Evolutionary conservation across 352 stramenopile species (phyloP).

Genomic region (Phytophthora brassicae): DNA sequence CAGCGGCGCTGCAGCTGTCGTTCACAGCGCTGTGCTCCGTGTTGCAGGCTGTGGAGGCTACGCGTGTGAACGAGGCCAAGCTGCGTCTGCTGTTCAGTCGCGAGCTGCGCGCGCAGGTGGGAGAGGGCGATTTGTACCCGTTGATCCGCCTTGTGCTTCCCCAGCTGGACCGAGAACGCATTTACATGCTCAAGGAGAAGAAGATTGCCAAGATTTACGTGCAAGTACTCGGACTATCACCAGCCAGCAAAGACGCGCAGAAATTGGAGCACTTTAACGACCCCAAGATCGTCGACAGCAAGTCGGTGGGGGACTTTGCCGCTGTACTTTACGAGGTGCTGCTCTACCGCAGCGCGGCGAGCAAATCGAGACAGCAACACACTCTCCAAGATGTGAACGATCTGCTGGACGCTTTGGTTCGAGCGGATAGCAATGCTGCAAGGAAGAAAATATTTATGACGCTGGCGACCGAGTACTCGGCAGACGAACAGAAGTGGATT

Average conservation of each 20-base stretch:
- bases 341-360: conserved; percentile 56
- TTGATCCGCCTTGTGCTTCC: conserved; percentile 75
- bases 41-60: conserved; percentile 69
- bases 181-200: conserved; percentile 88
- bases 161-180: conserved; percentile 82
- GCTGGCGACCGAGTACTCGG: conserved; percentile 72
- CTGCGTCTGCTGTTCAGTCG: conserved; percentile 76
- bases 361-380: conserved; percentile 43
- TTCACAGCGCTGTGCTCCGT: conserved; percentile 77
- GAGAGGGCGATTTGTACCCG: conserved; percentile 64
- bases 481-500: conserved; percentile 84
- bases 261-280: conserved; percentile 85
- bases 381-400: conserved; percentile 65
- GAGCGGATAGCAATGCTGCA: conserved; percentile 39
- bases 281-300: conserved; percentile 77
- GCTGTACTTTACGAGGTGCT: conserved; percentile 76
- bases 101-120: conserved; percentile 53
- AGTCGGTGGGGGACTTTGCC: conserved; percentile 82
- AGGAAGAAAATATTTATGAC: conserved; percentile 72
- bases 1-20: conserved; percentile 45
- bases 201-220: conserved; percentile 84
- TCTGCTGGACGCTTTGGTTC: conserved; percentile 58
- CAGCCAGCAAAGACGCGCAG: conserved; percentile 66
- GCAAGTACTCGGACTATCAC: conserved; percentile 67
- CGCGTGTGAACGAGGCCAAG: conserved; percentile 75